phyloP scores from a whole-genome alignment of 805 yeast species.

The Zygoascus ofunaensis region DNA sequence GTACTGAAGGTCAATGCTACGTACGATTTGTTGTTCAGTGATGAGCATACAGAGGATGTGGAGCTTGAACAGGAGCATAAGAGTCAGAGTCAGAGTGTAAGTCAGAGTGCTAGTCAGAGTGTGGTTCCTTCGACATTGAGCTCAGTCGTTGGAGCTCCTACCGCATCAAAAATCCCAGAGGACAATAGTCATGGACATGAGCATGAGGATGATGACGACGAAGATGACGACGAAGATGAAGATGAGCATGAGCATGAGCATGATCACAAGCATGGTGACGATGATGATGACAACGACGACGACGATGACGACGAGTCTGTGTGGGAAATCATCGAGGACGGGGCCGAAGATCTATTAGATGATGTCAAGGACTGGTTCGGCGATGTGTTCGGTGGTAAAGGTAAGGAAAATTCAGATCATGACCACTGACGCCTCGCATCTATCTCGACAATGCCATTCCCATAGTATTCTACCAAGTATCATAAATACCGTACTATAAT shows the following conservation, averaged over 20 bases:
- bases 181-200: neutral
- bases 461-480: too few species aligned
- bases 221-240: neutral
- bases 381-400: neutral
- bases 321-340: neutral
- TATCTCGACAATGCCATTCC: too few species aligned
- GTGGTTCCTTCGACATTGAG: neutral
- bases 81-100: too few species aligned
- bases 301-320: conserved; percentile 1
- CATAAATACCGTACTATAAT: too few species aligned
- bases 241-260: neutral
- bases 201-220: neutral
- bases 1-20: conserved; percentile 24
- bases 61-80: neutral
- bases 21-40: conserved; percentile 20
- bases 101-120: neutral
- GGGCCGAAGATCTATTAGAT: neutral
- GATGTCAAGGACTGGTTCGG: conserved; percentile 4
- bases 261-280: neutral
- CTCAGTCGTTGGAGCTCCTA: neutral
- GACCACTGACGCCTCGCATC: too few species aligned
- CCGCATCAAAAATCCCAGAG: neutral
- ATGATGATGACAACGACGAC: neutral
- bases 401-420: too few species aligned
- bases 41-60: neutral